These are phyloP conservation scores for Pisolithus sp. DNA, from an alignment of 768 basidiomycete species.

Conservation along the genomic window DNA sequence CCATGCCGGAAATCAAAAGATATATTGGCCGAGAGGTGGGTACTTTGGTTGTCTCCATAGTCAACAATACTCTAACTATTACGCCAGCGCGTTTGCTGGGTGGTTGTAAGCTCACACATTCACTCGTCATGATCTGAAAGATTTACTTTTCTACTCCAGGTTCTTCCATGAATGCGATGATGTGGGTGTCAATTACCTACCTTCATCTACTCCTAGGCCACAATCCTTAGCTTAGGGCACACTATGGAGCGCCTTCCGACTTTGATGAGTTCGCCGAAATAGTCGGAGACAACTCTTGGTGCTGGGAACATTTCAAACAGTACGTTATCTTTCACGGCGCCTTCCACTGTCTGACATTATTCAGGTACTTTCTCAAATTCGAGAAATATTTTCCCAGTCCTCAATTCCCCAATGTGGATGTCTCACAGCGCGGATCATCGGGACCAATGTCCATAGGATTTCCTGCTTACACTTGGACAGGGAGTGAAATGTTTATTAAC, in stretches of 20 bases:
- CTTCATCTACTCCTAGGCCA: not conserved
- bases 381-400: conserved; percentile 51
- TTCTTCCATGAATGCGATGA: conserved; percentile 58
- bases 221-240: conserved; percentile 29
- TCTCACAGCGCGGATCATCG: conserved; percentile 36
- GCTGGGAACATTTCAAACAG: conserved; percentile 46
- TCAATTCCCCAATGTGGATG: conserved; percentile 44
- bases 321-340: conserved; percentile 13
- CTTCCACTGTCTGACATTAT: not conserved
- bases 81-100: conserved; percentile 57
- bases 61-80: not conserved
- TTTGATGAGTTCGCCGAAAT: conserved; percentile 61
- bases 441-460: conserved; percentile 62
- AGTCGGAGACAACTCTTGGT: conserved; percentile 51
- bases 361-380: conserved; percentile 64
- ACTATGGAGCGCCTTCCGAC: conserved; percentile 61
- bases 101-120: conserved; percentile 47
- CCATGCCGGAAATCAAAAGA: conserved; percentile 38
- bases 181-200: conserved; percentile 21
- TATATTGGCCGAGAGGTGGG: conserved; percentile 64
- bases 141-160: conserved; percentile 27
- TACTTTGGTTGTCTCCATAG: not conserved
- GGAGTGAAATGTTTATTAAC: conserved; percentile 49
- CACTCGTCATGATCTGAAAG: not conserved
- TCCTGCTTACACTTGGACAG: conserved; percentile 39